Evolutionary conservation across 2,329 filamentous ascomycete genomes (phyloP).

Genomic region (Aspergillus pseudonomiae): DNA sequence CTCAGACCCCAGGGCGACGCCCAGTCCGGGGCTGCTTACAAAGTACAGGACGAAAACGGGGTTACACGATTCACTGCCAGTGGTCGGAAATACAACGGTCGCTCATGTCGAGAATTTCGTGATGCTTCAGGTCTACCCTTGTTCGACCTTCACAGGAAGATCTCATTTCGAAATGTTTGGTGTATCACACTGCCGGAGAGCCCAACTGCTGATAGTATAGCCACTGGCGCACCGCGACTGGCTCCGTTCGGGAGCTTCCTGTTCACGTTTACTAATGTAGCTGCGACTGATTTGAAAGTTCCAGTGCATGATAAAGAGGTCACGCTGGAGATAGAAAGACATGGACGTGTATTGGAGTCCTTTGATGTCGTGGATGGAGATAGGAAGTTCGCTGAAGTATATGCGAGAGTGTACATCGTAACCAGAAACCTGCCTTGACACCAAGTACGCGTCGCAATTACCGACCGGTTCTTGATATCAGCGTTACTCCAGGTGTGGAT

Average conservation of each 20-base stretch:
- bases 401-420: slow-evolving; percentile 25
- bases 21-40: slow-evolving; percentile 23
- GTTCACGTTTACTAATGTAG: slow-evolving; percentile 22
- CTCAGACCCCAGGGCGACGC: slow-evolving; percentile 20
- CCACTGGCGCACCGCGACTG: slow-evolving; percentile 15
- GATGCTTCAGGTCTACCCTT: slow-evolving; percentile 30
- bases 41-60: slow-evolving; percentile 23
- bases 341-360: slow-evolving; percentile 16
- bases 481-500: slow-evolving; percentile 14
- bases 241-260: slow-evolving; percentile 15
- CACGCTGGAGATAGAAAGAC: slow-evolving; percentile 17
- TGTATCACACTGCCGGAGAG: slow-evolving; percentile 19
- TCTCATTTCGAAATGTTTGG: slow-evolving; percentile 16
- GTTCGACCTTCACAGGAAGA: slow-evolving; percentile 28
- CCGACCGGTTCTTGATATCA: slow-evolving; percentile 14
- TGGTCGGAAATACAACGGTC: slow-evolving; percentile 28
- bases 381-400: slow-evolving; percentile 23
- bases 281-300: slow-evolving; percentile 15
- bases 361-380: slow-evolving; percentile 28
- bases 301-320: slow-evolving; percentile 11
- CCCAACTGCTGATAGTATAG: slow-evolving; percentile 10
- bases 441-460: slow-evolving; percentile 1
- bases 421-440: slow-evolving; percentile 25
- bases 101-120: slow-evolving; percentile 28
- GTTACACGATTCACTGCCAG: slow-evolving; percentile 24